These are phyloP conservation scores for Hypholoma fasciculare DNA, from an alignment of 768 basidiomycete genomes.

Conservation along the genomic window DNA sequence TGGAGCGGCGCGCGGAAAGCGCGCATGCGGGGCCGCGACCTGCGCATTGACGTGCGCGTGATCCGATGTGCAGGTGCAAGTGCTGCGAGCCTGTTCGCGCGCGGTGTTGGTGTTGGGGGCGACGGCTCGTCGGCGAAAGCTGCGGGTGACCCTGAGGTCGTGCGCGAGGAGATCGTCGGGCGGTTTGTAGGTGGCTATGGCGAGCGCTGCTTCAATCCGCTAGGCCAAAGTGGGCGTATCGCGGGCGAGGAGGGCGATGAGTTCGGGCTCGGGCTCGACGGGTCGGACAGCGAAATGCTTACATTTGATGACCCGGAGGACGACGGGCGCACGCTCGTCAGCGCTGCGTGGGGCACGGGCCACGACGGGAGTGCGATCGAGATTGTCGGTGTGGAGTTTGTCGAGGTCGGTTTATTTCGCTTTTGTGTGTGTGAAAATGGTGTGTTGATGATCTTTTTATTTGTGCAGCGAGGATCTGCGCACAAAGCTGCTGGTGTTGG, in stretches of 20 bases:
- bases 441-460: neutral
- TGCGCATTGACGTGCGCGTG: constrained; percentile 40
- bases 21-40: constrained; percentile 36
- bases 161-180: constrained; percentile 45
- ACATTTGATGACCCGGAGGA: constrained; percentile 41
- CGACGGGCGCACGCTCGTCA: constrained; percentile 62
- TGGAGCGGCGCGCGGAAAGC: constrained; percentile 45
- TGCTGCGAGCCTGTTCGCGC: constrained; percentile 26
- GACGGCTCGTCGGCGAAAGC: constrained; percentile 3
- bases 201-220: constrained; percentile 34
- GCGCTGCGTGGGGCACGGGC: constrained; percentile 75
- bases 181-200: constrained; percentile 48
- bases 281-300: neutral
- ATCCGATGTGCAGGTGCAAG: constrained; percentile 36
- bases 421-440: neutral
- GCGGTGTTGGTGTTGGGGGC: constrained; percentile 7
- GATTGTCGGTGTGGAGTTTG: constrained; percentile 62
- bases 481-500: constrained; percentile 52
- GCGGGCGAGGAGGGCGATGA: constrained; percentile 18
- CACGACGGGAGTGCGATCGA: constrained; percentile 80
- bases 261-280: constrained; percentile 13
- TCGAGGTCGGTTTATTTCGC: constrained; percentile 47
- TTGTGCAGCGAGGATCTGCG: constrained; percentile 48
- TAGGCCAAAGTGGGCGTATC: constrained; percentile 22
- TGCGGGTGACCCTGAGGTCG: constrained; percentile 18